These are phyloP conservation scores for Globomyces sp. DNA, from an alignment of 371 early-diverging fungal species.

Conservation along the genomic window DNA sequence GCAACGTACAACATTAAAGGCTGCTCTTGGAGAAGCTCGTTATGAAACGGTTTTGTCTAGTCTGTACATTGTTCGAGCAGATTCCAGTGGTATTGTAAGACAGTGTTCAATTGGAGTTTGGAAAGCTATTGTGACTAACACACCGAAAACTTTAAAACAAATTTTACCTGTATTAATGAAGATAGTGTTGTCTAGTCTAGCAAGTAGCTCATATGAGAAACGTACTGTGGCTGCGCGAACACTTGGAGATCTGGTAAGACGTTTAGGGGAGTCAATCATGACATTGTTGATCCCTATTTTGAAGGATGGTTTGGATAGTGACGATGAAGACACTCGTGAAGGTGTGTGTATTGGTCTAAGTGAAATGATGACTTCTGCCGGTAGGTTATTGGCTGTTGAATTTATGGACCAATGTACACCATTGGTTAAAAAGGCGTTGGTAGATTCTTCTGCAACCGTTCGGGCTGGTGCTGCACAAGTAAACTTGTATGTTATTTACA, in stretches of 20 bases:
- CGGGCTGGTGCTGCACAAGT: constrained; percentile 88
- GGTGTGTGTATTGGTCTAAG: constrained; percentile 92
- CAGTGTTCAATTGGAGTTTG: constrained; percentile 88
- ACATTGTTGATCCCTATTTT: constrained; percentile 86
- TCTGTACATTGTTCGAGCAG: constrained; percentile 82
- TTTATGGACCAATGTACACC: constrained; percentile 81
- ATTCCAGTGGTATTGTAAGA: constrained; percentile 72
- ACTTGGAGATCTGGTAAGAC: constrained; percentile 91
- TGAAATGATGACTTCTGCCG: constrained; percentile 86
- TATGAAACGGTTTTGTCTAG: constrained; percentile 87
- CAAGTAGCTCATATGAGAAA: constrained; percentile 67
- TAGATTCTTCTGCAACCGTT: constrained; percentile 62
- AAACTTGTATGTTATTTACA: not conserved
- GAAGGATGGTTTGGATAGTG: constrained; percentile 71
- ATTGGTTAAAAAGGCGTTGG: constrained; percentile 70
- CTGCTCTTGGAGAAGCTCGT: constrained; percentile 83
- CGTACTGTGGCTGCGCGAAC: constrained; percentile 80
- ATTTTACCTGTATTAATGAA: constrained; percentile 85
- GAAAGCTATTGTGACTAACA: constrained; percentile 93
- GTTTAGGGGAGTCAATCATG: constrained; percentile 88
- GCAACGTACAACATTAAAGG: constrained; percentile 72
- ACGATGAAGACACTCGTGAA: constrained; percentile 63
- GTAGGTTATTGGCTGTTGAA: constrained; percentile 75
- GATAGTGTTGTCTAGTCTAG: constrained; percentile 77
- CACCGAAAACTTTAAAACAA: constrained; percentile 94